Conservation (phyloP, 192 early-diverging fungal genomes). For the Podila epicladia region DNA sequence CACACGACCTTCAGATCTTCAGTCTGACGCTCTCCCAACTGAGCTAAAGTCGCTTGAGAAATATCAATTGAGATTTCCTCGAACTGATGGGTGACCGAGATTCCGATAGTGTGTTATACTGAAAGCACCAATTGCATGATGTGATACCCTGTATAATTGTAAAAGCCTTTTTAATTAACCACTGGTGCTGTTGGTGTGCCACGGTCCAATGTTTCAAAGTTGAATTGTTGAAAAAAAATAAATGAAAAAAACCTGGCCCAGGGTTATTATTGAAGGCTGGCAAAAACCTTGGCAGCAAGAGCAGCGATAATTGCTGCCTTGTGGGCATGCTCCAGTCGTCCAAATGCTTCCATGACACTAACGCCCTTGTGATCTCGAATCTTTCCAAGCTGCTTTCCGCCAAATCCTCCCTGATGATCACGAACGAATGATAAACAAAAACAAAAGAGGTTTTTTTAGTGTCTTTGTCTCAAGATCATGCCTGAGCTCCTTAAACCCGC, state of each 20-base stretch:
- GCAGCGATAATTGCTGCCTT: slow-evolving; percentile 65
- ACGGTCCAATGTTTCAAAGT: too few relatives aligned
- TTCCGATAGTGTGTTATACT: not conserved
- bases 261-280: slow-evolving; percentile 25
- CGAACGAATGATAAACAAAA: slow-evolving; percentile 1
- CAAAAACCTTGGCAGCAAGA: slow-evolving; percentile 55
- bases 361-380: slow-evolving; percentile 74
- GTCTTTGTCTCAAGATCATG: not conserved
- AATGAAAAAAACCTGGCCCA: too few relatives aligned
- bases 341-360: slow-evolving; percentile 67
- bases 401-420: slow-evolving; percentile 62
- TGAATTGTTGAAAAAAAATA: too few relatives aligned
- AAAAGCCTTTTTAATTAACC: not conserved
- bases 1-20: slow-evolving; percentile 56
- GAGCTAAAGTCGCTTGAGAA: slow-evolving; percentile 23
- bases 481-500: not conserved
- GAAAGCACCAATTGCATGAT: too few relatives aligned
- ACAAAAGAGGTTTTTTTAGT: not conserved
- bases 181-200: not conserved
- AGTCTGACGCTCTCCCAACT: slow-evolving; percentile 57
- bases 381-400: slow-evolving; percentile 67
- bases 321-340: slow-evolving; percentile 62
- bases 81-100: not conserved
- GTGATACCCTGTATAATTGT: too few relatives aligned
- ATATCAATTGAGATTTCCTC: not conserved